Percentiles rank a stretch among this genome's conserved stretches.
phyloP scores from a whole-genome alignment of 2,329 filamentous ascomycete genomes.

The Penicillium sp. region DNA sequence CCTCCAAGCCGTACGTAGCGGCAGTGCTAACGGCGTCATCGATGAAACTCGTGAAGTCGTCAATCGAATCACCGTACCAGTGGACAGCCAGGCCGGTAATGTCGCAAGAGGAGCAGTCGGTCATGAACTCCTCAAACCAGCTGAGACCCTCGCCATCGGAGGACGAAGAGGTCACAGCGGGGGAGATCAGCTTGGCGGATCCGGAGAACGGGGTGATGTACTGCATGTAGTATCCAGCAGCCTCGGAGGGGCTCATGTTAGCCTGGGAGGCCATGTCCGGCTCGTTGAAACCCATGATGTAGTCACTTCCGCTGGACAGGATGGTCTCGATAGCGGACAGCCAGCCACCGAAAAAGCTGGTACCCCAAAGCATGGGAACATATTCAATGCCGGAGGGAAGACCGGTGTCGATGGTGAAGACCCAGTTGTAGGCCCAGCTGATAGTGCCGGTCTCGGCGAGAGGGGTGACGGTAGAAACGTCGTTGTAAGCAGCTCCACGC shows the following conservation, averaged over 20 bases:
- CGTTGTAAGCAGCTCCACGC: constrained; percentile 44
- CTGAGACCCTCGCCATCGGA: constrained; percentile 34
- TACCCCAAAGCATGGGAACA: constrained; percentile 50
- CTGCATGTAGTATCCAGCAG: constrained; percentile 36
- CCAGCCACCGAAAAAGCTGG: constrained; percentile 40
- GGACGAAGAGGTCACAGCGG: constrained; percentile 41
- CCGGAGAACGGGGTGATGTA: constrained; percentile 43
- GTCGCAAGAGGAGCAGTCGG: constrained; percentile 39
- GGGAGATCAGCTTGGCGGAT: constrained; percentile 44
- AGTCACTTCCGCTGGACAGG: constrained; percentile 34
- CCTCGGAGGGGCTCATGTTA: constrained; percentile 37
- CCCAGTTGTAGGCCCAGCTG: constrained; percentile 52
- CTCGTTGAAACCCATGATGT: constrained; percentile 49
- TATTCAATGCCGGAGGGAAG: constrained; percentile 41
- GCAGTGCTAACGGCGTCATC: constrained; percentile 38
- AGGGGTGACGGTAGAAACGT: constrained; percentile 32
- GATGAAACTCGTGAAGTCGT: constrained; percentile 42
- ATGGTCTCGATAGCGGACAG: constrained; percentile 31
- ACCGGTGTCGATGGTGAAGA: constrained; percentile 26
- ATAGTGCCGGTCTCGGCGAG: constrained; percentile 32
- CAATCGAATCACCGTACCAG: constrained; percentile 42
- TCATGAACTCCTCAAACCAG: constrained; percentile 45
- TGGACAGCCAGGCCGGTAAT: constrained; percentile 47
- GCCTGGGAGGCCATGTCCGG: constrained; percentile 43
- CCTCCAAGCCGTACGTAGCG: constrained; percentile 32